phyloP scores from a whole-genome alignment of 768 basidiomycete genomes.

The Ramaria sp. region DNA sequence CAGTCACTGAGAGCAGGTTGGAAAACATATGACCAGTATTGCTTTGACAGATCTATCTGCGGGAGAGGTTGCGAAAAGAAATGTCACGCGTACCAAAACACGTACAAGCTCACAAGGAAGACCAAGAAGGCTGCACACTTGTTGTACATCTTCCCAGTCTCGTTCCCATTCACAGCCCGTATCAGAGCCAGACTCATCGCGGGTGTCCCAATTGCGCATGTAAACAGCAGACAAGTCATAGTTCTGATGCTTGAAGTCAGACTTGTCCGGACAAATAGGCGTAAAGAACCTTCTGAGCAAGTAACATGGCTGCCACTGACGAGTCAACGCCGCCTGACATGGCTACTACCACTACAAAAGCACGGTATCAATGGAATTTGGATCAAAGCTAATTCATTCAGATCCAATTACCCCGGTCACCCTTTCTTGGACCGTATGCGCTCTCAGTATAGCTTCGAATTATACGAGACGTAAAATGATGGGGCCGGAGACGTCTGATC shows the following conservation, averaged over 20 bases:
- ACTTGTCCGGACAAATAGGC: background rate
- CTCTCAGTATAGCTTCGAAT: background rate
- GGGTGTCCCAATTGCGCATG: slow-evolving; percentile 94
- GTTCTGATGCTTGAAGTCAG: slow-evolving; percentile 33
- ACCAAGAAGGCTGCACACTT: slow-evolving; percentile 61
- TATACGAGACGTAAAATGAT: background rate
- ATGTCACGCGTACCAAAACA: background rate
- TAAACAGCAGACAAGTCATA: slow-evolving; percentile 80
- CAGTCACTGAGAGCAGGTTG: slow-evolving; percentile 73
- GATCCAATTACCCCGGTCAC: background rate
- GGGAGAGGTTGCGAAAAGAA: background rate
- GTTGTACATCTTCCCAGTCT: slow-evolving; percentile 86
- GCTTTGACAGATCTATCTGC: slow-evolving; percentile 76
- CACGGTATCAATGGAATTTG: background rate
- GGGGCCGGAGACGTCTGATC: background rate
- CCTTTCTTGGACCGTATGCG: background rate
- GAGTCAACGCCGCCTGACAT: slow-evolving; percentile 98
- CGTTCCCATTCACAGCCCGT: slow-evolving; percentile 93
- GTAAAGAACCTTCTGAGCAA: slow-evolving; percentile 49
- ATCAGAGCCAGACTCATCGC: slow-evolving; percentile 69
- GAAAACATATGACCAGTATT: slow-evolving; percentile 90
- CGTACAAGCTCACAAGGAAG: slow-evolving; percentile 67
- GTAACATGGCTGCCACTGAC: slow-evolving; percentile 71
- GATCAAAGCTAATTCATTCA: background rate
- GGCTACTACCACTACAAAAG: slow-evolving; percentile 64